Conservation (phyloP, 352 stramenopile genomes). For the Plasmopara viticola region DNA sequence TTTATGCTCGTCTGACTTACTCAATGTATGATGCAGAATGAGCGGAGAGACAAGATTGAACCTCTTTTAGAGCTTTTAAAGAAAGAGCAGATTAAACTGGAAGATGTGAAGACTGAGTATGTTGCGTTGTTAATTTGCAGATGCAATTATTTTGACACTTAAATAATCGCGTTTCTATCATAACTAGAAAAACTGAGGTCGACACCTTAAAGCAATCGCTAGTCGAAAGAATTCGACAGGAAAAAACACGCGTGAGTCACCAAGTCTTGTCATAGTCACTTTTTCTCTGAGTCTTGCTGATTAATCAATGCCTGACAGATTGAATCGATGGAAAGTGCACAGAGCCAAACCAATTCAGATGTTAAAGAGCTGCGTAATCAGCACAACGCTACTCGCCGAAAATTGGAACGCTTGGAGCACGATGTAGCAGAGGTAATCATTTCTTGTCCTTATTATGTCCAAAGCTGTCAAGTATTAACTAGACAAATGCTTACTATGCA, state of each 20-base stretch:
- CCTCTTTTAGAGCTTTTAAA: constrained; percentile 61
- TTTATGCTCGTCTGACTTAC: neutral
- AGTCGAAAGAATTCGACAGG: constrained; percentile 57
- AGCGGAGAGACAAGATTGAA: constrained; percentile 54
- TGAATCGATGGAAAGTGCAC: constrained; percentile 50
- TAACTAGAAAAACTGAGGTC: constrained; percentile 40
- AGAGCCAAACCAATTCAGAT: constrained; percentile 65
- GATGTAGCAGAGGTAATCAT: constrained; percentile 46
- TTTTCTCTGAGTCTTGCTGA: neutral
- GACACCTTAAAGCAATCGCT: constrained; percentile 46
- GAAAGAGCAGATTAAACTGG: constrained; percentile 61
- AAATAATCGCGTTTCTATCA: neutral
- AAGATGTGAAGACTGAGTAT: constrained; percentile 55
- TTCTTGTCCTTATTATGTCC: neutral
- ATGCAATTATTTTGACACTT: neutral
- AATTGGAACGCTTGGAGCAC: constrained; percentile 62
- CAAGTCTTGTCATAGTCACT: too few relatives aligned
- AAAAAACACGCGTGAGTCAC: constrained; percentile 43
- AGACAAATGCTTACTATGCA: constrained; percentile 10
- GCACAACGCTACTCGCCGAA: constrained; percentile 50
- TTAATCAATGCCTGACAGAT: constrained; percentile 30
- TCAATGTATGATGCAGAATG: constrained; percentile 29
- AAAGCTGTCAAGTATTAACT: neutral
- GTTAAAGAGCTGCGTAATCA: constrained; percentile 66
- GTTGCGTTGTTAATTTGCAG: constrained; percentile 3